Evolutionary conservation across 2,329 filamentous ascomycete species (phyloP).

Genomic region (Paecilomyces sp.): DNA sequence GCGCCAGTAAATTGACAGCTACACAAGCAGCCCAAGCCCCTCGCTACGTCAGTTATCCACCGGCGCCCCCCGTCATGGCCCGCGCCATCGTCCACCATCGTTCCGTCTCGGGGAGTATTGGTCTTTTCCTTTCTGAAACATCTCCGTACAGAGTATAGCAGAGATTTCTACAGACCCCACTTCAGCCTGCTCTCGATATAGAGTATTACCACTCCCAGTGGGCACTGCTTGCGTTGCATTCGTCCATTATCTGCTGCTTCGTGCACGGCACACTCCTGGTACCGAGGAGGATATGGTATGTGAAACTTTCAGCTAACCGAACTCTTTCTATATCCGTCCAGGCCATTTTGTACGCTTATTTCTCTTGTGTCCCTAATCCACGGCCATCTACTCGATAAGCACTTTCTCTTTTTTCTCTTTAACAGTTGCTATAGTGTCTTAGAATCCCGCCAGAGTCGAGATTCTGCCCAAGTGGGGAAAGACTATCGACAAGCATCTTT

Average conservation of each 20-base stretch:
- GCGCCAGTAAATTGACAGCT: background rate
- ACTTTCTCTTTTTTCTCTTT: background rate
- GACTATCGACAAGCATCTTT: background rate
- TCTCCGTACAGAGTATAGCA: background rate
- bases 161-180: background rate
- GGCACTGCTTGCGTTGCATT: background rate
- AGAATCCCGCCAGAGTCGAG: background rate
- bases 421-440: background rate
- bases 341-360: background rate
- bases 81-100: background rate
- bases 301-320: background rate
- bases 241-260: background rate
- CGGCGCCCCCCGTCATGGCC: background rate
- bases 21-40: background rate
- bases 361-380: background rate
- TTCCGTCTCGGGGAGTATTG: background rate
- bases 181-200: background rate
- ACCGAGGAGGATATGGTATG: background rate
- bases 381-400: background rate
- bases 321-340: background rate
- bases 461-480: background rate
- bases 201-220: no score
- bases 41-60: slow-evolving; percentile 11
- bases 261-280: background rate
- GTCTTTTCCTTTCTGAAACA: background rate